phyloP scores from a whole-genome alignment of 176 grass and related monocot genomes.

The Lolium rigidum region DNA sequence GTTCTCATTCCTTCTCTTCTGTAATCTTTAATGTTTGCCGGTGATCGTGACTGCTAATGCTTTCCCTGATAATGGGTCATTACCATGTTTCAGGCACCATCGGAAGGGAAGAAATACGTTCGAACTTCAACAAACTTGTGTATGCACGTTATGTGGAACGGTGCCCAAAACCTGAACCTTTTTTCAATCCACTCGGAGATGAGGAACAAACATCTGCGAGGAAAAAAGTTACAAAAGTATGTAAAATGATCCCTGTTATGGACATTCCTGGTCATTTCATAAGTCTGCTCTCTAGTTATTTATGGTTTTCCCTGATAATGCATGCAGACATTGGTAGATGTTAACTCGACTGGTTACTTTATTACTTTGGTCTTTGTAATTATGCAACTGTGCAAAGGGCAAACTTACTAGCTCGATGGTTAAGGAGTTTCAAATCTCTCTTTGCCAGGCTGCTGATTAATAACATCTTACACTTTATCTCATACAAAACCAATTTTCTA shows the following conservation, averaged over 20 bases:
- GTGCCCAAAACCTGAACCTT: conserved; percentile 77
- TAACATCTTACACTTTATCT: no score
- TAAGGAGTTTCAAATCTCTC: no score
- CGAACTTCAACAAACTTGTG: conserved; percentile 75
- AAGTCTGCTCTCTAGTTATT: no score
- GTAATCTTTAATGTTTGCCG: conserved; percentile 26
- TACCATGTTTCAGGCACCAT: conserved; percentile 42
- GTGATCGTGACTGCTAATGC: conserved; percentile 1
- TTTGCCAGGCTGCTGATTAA: no score
- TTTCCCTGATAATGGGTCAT: conserved; percentile 26
- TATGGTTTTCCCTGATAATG: no score
- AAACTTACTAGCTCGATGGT: no score
- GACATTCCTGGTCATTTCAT: conserved; percentile 19
- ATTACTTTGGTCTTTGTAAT: no score
- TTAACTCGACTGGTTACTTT: no score
- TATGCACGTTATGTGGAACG: conserved; percentile 75
- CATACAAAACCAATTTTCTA: no score
- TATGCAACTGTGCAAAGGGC: no score
- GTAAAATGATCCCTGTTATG: conserved; percentile 28
- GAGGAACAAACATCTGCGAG: conserved; percentile 58
- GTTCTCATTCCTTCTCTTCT: not conserved
- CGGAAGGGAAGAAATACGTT: conserved; percentile 54
- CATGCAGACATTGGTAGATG: no score
- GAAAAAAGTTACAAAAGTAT: conserved; percentile 78
- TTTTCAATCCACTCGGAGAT: conserved; percentile 54